Percentiles rank a stretch among this genome's conserved stretches.
Evolutionary conservation across 306 rosid genomes (phyloP).

Genomic region (Malus orientalis): DNA sequence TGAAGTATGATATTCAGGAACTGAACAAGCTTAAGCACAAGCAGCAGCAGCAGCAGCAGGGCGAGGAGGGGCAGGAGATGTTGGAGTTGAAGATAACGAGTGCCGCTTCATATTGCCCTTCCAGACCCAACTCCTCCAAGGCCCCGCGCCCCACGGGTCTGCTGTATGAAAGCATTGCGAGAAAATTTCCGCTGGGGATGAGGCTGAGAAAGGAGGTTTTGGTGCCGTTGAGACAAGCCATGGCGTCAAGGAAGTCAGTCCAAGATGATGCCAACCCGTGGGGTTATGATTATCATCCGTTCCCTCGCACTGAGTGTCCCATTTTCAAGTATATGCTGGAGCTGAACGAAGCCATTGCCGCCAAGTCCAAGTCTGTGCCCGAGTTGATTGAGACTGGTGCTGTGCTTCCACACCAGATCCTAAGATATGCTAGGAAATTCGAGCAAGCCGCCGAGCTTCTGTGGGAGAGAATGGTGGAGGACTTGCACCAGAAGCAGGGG

Average conservation of each 20-base stretch:
- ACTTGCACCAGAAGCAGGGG: constrained; percentile 28
- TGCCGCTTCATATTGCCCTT: constrained; percentile 61
- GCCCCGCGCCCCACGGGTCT: constrained; percentile 28
- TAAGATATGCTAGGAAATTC: neutral
- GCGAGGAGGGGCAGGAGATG: neutral
- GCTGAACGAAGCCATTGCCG: constrained; percentile 9
- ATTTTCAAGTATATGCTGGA: constrained; percentile 24
- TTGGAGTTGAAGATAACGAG: constrained; percentile 30
- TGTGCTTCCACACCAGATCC: constrained; percentile 49
- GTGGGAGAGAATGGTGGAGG: constrained; percentile 60
- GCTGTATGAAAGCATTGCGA: constrained; percentile 49
- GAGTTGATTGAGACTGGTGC: constrained; percentile 43
- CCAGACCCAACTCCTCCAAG: constrained; percentile 41
- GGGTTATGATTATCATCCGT: constrained; percentile 19
- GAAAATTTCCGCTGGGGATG: constrained; percentile 16
- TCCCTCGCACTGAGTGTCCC: constrained; percentile 33
- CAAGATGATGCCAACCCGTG: constrained; percentile 33
- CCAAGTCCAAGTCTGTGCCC: constrained; percentile 13
- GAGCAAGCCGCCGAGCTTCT: constrained; percentile 51
- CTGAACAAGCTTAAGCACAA: neutral
- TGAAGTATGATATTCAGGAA: constrained; percentile 32
- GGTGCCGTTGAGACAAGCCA: constrained; percentile 45
- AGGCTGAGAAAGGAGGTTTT: constrained; percentile 38
- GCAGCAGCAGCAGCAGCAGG: neutral
- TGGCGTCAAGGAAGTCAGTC: constrained; percentile 26